phyloP scores from a whole-genome alignment of 768 basidiomycete species.

The Multifurca ochricompacta region DNA sequence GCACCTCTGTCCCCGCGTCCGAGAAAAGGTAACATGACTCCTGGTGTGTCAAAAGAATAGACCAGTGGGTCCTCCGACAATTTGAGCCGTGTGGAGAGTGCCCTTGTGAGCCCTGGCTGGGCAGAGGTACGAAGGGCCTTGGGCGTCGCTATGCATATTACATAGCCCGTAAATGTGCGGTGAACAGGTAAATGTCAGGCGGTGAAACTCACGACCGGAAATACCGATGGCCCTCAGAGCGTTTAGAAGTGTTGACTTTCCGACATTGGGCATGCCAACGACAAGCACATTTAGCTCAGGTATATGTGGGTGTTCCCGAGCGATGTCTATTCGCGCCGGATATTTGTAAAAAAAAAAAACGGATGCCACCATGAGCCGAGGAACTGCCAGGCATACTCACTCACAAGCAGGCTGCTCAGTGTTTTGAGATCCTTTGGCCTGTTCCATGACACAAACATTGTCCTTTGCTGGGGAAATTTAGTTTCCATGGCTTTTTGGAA shows the following conservation, averaged over 20 bases:
- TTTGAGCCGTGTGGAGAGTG: conserved; percentile 83
- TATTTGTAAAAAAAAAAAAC: not conserved
- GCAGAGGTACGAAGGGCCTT: conserved; percentile 88
- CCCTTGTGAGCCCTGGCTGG: conserved; percentile 84
- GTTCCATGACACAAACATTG: conserved; percentile 69
- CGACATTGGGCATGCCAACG: conserved; percentile 98
- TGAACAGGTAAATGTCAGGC: not conserved
- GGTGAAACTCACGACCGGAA: conserved; percentile 36
- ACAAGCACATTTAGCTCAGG: conserved; percentile 84
- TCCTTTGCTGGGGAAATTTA: conserved; percentile 61
- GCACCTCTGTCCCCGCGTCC: conserved; percentile 80
- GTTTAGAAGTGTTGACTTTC: conserved; percentile 92
- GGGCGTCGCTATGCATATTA: conserved; percentile 47
- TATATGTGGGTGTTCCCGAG: conserved; percentile 57
- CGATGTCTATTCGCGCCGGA: conserved; percentile 44
- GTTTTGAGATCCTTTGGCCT: conserved; percentile 54
- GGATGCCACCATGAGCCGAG: not conserved
- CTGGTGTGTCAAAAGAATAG: conserved; percentile 94
- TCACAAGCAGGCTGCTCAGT: conserved; percentile 61
- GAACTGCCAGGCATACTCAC: conserved; percentile 44
- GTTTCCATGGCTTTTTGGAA: conserved; percentile 64
- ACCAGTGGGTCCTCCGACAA: conserved; percentile 72
- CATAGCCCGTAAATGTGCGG: not conserved
- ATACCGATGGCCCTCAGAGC: conserved; percentile 83
- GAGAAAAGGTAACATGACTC: conserved; percentile 93